Conservation (phyloP, 2,329 filamentous ascomycete genomes). For the Pseudocercospora ulei region DNA sequence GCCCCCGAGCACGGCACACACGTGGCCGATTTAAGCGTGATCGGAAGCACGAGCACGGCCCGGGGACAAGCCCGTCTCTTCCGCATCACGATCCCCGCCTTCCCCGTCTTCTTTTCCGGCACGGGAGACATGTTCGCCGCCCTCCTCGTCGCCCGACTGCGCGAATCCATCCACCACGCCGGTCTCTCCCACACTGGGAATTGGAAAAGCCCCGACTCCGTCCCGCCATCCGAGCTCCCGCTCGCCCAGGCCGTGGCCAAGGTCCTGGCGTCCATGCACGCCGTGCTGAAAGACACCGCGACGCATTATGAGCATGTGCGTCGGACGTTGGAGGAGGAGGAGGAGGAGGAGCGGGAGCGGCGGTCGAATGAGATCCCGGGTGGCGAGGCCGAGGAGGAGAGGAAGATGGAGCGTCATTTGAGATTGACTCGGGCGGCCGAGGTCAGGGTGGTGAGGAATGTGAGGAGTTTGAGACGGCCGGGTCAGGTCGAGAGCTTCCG, state of each 20-base stretch:
- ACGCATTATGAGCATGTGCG: slow-evolving; percentile 58
- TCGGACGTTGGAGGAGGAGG: slow-evolving; percentile 39
- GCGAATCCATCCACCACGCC: slow-evolving; percentile 60
- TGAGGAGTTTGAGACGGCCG: slow-evolving; percentile 58
- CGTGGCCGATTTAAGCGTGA: slow-evolving; percentile 43
- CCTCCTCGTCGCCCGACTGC: slow-evolving; percentile 73
- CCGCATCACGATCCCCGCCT: slow-evolving; percentile 71
- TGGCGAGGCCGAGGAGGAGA: slow-evolving; percentile 37
- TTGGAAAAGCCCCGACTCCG: slow-evolving; percentile 52
- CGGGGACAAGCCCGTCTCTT: slow-evolving; percentile 67
- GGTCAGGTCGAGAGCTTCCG: slow-evolving; percentile 54
- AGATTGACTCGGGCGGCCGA: slow-evolving; percentile 76
- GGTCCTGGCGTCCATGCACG: slow-evolving; percentile 87
- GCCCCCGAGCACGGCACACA: slow-evolving; percentile 48
- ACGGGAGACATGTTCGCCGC: slow-evolving; percentile 99
- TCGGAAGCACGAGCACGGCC: slow-evolving; percentile 64
- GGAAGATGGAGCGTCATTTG: slow-evolving; percentile 54
- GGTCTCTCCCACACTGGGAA: too few relatives aligned
- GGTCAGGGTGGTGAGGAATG: slow-evolving; percentile 68
- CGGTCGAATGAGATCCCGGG: slow-evolving; percentile 40
- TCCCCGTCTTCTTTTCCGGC: slow-evolving; percentile 90
- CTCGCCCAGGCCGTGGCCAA: slow-evolving; percentile 75
- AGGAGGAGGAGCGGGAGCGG: slow-evolving; percentile 35
- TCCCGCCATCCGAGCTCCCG: slow-evolving; percentile 61
- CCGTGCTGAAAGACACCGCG: slow-evolving; percentile 60